A percentile compares a stretch with the other conserved stretches of the same genome.
These are phyloP conservation scores for Aureobasidium musti DNA, from an alignment of 2,329 filamentous ascomycete genomes.

Conservation along the genomic window DNA sequence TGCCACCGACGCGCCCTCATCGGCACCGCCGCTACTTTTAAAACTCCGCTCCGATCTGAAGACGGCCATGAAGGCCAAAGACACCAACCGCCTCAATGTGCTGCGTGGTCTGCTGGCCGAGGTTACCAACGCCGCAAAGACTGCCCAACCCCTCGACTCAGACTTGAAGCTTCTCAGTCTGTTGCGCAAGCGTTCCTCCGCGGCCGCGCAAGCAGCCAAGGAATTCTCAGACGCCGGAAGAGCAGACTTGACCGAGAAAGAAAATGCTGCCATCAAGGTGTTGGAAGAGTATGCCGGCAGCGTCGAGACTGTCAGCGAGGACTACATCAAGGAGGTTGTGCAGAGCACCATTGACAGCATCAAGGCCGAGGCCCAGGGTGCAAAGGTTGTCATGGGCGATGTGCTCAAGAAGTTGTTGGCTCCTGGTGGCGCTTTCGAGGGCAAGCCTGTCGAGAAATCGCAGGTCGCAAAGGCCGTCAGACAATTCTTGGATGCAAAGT, in stretches of 20 bases:
- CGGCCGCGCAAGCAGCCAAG: constrained; percentile 59
- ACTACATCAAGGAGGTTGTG: constrained; percentile 60
- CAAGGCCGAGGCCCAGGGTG: constrained; percentile 48
- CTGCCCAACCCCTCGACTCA: constrained; percentile 65
- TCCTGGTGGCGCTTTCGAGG: constrained; percentile 58
- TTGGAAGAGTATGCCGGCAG: constrained; percentile 65
- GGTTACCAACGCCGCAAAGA: constrained; percentile 75
- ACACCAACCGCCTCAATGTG: constrained; percentile 63
- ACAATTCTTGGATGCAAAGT: constrained; percentile 32
- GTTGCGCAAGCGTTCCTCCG: constrained; percentile 64
- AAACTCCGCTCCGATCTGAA: constrained; percentile 52
- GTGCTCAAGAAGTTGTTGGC: constrained; percentile 63
- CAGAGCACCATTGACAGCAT: constrained; percentile 55
- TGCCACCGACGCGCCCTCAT: constrained; percentile 25
- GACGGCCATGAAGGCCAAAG: constrained; percentile 52
- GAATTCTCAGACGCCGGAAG: constrained; percentile 67
- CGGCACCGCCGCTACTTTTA: constrained; percentile 46
- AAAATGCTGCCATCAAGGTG: constrained; percentile 65
- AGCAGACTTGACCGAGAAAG: constrained; percentile 69
- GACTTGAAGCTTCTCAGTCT: constrained; percentile 69
- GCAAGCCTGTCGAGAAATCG: constrained; percentile 64
- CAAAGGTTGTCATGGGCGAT: constrained; percentile 58
- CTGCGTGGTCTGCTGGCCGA: constrained; percentile 69
- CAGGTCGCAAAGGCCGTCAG: constrained; percentile 64
- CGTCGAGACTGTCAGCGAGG: constrained; percentile 60